These are phyloP conservation scores for Rhodofomes roseus DNA, from an alignment of 1,284 basidiomycete species.

Conservation along the genomic window DNA sequence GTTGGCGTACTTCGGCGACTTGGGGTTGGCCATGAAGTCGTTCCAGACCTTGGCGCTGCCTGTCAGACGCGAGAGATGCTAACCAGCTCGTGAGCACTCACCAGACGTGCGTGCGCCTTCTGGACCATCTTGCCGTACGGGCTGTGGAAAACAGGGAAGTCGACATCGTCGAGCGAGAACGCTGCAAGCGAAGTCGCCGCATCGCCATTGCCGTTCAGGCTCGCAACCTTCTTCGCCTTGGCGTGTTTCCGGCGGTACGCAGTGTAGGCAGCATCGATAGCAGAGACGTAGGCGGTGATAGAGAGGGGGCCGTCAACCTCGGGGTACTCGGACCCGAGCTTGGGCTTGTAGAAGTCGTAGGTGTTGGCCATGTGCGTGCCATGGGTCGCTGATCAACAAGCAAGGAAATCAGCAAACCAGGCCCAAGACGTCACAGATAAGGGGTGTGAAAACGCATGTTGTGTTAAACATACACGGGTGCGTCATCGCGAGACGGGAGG, in stretches of 20 bases:
- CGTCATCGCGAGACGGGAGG: not conserved
- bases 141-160: conserved; percentile 90
- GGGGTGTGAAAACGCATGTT: not conserved
- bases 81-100: conserved; percentile 17
- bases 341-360: conserved; percentile 98
- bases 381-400: conserved; percentile 73
- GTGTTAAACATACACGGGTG: not conserved
- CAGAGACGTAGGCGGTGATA: conserved; percentile 92
- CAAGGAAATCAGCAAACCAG: conserved; percentile 1
- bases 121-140: conserved; percentile 99
- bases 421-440: not conserved
- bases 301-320: conserved; percentile 97
- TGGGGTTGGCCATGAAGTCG: conserved; percentile 86
- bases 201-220: conserved; percentile 35
- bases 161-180: conserved; percentile 78
- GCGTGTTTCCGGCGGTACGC: conserved; percentile 84
- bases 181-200: conserved; percentile 33
- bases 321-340: conserved; percentile 91
- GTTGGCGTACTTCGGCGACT: conserved; percentile 70
- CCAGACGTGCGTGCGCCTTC: conserved; percentile 92
- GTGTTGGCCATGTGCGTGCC: conserved; percentile 98
- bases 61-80: not conserved
- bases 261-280: conserved; percentile 88
- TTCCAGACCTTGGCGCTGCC: conserved; percentile 61
- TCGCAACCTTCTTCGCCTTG: conserved; percentile 54